Evolutionary conservation across 1,139 yeast genomes (phyloP).

Genomic region (Debaryomyces coudertii): DNA sequence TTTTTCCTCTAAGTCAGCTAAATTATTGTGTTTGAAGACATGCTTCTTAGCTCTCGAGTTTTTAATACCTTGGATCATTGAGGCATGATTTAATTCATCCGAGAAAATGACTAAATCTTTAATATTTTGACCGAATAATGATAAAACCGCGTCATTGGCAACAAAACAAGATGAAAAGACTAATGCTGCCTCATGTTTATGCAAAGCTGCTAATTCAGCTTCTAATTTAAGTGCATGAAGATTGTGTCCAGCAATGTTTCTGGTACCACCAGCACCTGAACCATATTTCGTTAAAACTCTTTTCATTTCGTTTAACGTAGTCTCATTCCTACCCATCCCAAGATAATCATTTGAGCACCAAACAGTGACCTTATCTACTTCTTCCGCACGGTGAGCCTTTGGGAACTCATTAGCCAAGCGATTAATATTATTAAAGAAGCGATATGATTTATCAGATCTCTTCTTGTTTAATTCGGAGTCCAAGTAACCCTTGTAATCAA

Average conservation of each 20-base stretch:
- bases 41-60: constrained; percentile 90
- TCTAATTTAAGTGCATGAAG: constrained; percentile 84
- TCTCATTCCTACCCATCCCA: constrained; percentile 86
- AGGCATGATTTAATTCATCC: constrained; percentile 93
- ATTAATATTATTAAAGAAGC: constrained; percentile 95
- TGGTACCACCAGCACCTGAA: constrained; percentile 98
- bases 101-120: constrained; percentile 90
- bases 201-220: constrained; percentile 83
- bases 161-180: constrained; percentile 96
- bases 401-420: constrained; percentile 95
- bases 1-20: constrained; percentile 76
- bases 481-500: constrained; percentile 70
- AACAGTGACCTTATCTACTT: constrained; percentile 86
- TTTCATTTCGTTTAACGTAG: constrained; percentile 77
- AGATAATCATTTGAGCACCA: constrained; percentile 98
- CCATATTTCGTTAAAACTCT: constrained; percentile 86
- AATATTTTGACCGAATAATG: constrained; percentile 87
- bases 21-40: constrained; percentile 87
- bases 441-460: constrained; percentile 86
- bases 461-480: constrained; percentile 67
- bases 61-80: constrained; percentile 94
- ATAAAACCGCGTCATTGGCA: constrained; percentile 95
- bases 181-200: constrained; percentile 92
- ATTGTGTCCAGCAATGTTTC: constrained; percentile 98
- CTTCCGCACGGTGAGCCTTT: constrained; percentile 76